These are phyloP conservation scores for Rostrohypoxylon terebratum DNA, from an alignment of 495 filamentous ascomycete species.

Conservation along the genomic window DNA sequence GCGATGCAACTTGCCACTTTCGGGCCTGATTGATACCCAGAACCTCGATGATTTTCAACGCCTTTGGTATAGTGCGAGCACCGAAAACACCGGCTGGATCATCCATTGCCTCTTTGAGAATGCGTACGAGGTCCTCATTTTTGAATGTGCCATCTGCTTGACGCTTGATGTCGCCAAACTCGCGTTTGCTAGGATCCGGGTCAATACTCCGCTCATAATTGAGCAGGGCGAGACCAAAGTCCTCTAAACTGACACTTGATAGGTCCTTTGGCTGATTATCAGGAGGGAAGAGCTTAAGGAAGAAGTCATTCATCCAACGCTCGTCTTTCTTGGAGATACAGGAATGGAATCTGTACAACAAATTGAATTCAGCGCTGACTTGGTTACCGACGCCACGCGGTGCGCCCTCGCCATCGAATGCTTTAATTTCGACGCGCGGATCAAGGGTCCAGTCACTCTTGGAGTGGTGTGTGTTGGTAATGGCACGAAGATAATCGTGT, in stretches of 20 bases:
- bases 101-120: slow-evolving; percentile 72
- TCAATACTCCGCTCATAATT: slow-evolving; percentile 64
- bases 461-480: slow-evolving; percentile 78
- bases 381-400: slow-evolving; percentile 78
- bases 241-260: slow-evolving; percentile 60
- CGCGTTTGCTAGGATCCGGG: slow-evolving; percentile 67
- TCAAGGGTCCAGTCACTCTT: slow-evolving; percentile 82
- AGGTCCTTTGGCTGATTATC: slow-evolving; percentile 65
- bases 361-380: slow-evolving; percentile 81
- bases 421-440: slow-evolving; percentile 71
- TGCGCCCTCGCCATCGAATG: slow-evolving; percentile 62
- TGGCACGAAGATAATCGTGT: slow-evolving; percentile 83
- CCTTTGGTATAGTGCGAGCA: slow-evolving; percentile 74
- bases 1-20: slow-evolving; percentile 77
- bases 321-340: slow-evolving; percentile 74
- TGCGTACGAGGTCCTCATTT: slow-evolving; percentile 70
- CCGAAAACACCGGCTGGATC: slow-evolving; percentile 68
- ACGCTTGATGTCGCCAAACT: slow-evolving; percentile 70
- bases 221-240: slow-evolving; percentile 65
- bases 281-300: slow-evolving; percentile 67
- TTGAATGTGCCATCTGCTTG: slow-evolving; percentile 65
- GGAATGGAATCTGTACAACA: slow-evolving; percentile 80
- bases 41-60: slow-evolving; percentile 77
- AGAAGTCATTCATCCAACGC: slow-evolving; percentile 72
- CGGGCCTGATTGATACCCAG: slow-evolving; percentile 83